Evolutionary conservation across 352 stramenopile species (phyloP).

Genomic region (Pythium plurisporium): DNA sequence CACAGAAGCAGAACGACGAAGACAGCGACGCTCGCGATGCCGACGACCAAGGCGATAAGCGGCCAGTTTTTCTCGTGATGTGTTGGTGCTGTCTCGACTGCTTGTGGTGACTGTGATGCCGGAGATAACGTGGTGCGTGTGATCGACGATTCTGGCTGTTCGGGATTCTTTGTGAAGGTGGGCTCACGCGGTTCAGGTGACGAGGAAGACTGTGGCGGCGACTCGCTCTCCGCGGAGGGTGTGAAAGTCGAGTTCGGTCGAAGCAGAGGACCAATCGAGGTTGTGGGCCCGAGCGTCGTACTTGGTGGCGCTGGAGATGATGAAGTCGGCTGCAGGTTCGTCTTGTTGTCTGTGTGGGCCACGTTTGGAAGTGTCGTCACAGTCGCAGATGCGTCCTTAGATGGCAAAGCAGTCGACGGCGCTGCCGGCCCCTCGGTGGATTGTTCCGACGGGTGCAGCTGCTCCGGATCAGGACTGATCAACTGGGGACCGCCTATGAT

Average conservation of each 20-base stretch:
- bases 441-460: background rate
- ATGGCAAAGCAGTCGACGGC: background rate
- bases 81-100: background rate
- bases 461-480: background rate
- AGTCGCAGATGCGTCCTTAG: background rate
- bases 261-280: background rate
- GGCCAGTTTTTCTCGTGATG: constrained; percentile 4
- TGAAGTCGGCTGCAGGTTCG: background rate
- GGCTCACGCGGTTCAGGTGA: background rate
- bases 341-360: background rate
- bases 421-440: background rate
- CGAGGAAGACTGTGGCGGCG: background rate
- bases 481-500: background rate
- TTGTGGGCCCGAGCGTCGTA: too few species aligned
- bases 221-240: background rate
- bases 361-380: background rate
- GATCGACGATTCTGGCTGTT: too few species aligned
- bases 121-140: background rate
- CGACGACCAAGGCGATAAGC: constrained; percentile 1
- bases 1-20: constrained; percentile 6
- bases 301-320: background rate
- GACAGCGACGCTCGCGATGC: background rate
- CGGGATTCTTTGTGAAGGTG: too few species aligned
- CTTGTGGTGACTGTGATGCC: constrained; percentile 1
- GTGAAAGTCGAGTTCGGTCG: background rate